Base-by-base conservation (phyloP, 192 early-diverging fungal species). In the Neocallimastix lanati region DNA sequence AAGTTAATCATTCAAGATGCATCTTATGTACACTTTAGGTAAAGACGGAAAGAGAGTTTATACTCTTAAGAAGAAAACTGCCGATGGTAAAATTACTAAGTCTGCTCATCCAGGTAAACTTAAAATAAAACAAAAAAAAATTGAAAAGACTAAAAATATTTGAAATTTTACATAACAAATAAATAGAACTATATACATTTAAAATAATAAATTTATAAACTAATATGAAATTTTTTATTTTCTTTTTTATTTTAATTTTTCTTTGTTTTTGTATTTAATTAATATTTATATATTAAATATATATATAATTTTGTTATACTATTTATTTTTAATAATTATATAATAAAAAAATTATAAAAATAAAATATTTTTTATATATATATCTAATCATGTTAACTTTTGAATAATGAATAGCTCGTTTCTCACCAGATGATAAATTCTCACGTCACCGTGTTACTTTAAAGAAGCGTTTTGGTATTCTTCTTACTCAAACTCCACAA, bases 391-490 rank as follows among this genome's bases (percentile, higher is more conserved):
- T n/a, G n/a, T n/a, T n/a, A n/a, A n/a, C n/a, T n/a, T n/a, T n/a
- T n/a, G n/a, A n/a, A n/a, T n/a, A 11, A 36, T 29, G 50, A 29
- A 15, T 82, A 87, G 96, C 97, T 28, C 94, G 96, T 77, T 99
- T 99, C 88, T 99, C 97, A 29, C 97, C 97, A 77, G 96, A 99
- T 85, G 97, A 99, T 92, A 96, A 97, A 88, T 99, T 91, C 89
- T 97, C 96, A 78, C 93, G 96, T 82, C 96, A 99, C 85, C 92
- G 97, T 80, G 95, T 99, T 28, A 96, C 94, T 28, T 88, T 99
- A 82, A 99, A 99, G 92, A 94, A 92, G 80, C 92, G 97, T 79
- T 97, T 94, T 84, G 93, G 94, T 30, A 83, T 97, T 50, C 88
- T 98, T 77, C 92, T 85, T 50, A 85, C 80, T 79, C 80, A 28